Evolutionary conservation across 495 filamentous ascomycete genomes (phyloP).

Genomic region (Aspergillus leporis): DNA sequence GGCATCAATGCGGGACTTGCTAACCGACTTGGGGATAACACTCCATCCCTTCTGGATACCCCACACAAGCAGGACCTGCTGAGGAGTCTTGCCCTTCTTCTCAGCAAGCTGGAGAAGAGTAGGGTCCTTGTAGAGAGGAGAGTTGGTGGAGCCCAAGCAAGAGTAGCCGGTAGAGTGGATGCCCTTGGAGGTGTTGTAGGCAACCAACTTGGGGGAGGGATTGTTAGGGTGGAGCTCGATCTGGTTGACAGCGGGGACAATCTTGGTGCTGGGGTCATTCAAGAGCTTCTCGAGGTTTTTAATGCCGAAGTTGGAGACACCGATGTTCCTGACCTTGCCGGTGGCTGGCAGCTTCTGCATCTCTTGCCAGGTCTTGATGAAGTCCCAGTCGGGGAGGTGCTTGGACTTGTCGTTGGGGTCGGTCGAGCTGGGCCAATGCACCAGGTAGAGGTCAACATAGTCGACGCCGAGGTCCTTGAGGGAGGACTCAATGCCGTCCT

Average conservation of each 20-base stretch:
- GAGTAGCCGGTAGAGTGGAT: constrained; percentile 72
- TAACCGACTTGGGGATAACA: constrained; percentile 72
- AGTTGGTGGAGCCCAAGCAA: constrained; percentile 62
- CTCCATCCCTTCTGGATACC: constrained; percentile 71
- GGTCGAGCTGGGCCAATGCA: constrained; percentile 80
- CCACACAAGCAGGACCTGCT: constrained; percentile 70
- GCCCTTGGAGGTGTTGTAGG: constrained; percentile 66
- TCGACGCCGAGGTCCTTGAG: constrained; percentile 68
- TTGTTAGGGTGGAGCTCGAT: constrained; percentile 87
- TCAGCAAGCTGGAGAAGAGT: constrained; percentile 61
- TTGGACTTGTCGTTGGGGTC: constrained; percentile 57
- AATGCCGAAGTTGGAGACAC: constrained; percentile 65
- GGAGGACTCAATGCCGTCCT: constrained; percentile 67
- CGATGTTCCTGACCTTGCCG: constrained; percentile 75
- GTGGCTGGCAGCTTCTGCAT: constrained; percentile 80
- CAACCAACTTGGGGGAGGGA: constrained; percentile 76
- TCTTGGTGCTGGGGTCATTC: constrained; percentile 55
- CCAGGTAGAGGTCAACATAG: constrained; percentile 84
- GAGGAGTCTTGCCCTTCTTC: constrained; percentile 64
- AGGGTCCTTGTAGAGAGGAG: constrained; percentile 56
- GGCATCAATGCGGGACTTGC: constrained; percentile 58
- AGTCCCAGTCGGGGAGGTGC: constrained; percentile 71
- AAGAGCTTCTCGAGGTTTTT: constrained; percentile 59
- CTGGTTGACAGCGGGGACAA: constrained; percentile 84
- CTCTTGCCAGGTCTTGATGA: constrained; percentile 79